Evolutionary conservation across 441 rosid genomes (phyloP).

Genomic region (Cnidoscolus chayamansa): DNA sequence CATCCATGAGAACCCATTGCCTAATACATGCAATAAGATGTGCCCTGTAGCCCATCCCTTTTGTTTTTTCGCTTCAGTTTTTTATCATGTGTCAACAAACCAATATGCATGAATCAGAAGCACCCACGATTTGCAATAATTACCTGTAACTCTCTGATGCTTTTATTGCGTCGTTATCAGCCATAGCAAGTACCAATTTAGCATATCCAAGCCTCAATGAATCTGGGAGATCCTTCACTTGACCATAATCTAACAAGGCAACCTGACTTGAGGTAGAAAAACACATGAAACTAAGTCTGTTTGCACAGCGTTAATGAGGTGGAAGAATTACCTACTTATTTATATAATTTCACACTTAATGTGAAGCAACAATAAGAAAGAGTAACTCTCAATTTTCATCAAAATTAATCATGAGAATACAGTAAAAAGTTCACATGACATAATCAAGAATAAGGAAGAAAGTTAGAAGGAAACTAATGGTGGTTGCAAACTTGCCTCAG

Average conservation of each 20-base stretch:
- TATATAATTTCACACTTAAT: neutral
- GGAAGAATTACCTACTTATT: too few relatives aligned
- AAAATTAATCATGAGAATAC: neutral
- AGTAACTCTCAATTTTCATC: neutral
- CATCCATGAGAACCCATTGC: constrained; percentile 4
- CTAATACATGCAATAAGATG: neutral
- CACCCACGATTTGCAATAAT: constrained; percentile 3
- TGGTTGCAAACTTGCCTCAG: constrained; percentile 62
- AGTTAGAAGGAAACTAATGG: neutral
- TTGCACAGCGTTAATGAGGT: neutral
- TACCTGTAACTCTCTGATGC: constrained; percentile 84
- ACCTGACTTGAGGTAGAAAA: constrained; percentile 51
- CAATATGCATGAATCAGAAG: neutral
- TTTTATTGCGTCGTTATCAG: constrained; percentile 56
- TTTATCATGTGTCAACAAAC: constrained; percentile 9
- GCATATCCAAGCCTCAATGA: constrained; percentile 83
- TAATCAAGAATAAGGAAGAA: constrained; percentile 15
- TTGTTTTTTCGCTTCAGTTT: neutral
- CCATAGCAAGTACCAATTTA: constrained; percentile 79
- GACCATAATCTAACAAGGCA: constrained; percentile 90
- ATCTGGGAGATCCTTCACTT: constrained; percentile 93
- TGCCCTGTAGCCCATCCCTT: neutral
- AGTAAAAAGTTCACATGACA: neutral
- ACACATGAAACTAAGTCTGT: constrained; percentile 21
- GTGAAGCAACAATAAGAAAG: constrained; percentile 12